These are phyloP conservation scores for Bisporella sp. DNA, from an alignment of 2,329 filamentous ascomycete species.

Conservation along the genomic window DNA sequence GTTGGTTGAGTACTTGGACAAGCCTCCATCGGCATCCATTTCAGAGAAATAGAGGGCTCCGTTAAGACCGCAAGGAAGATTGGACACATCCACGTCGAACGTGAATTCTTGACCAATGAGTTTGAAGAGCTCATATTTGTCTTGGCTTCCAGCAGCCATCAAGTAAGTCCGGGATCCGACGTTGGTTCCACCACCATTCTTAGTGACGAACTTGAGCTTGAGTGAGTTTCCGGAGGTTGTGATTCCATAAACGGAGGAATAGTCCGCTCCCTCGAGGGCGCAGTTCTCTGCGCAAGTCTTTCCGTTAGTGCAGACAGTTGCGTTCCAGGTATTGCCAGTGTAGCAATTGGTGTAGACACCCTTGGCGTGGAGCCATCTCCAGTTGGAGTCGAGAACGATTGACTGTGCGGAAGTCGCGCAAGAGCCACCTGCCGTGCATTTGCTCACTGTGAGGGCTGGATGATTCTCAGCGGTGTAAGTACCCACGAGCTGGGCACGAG, in stretches of 20 bases:
- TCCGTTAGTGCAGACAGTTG: conserved; percentile 36
- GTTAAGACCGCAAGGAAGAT: conserved; percentile 64
- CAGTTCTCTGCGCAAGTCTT: conserved; percentile 41
- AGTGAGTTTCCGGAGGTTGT: conserved; percentile 45
- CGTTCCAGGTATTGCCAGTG: conserved; percentile 36
- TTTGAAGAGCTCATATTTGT: conserved; percentile 59
- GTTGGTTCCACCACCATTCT: conserved; percentile 28
- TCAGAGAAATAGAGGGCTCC: conserved; percentile 61
- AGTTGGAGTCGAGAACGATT: conserved; percentile 49
- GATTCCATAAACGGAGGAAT: conserved; percentile 46
- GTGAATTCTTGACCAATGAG: conserved; percentile 63
- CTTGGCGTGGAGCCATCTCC: conserved; percentile 49
- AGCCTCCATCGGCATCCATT: conserved; percentile 58
- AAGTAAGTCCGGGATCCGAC: conserved; percentile 56
- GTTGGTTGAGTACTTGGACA: conserved; percentile 43
- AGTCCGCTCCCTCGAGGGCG: conserved; percentile 48
- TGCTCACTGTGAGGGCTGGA: conserved; percentile 44
- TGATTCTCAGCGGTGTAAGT: conserved; percentile 41
- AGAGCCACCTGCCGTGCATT: conserved; percentile 37
- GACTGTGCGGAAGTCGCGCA: conserved; percentile 42
- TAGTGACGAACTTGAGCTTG: conserved; percentile 48
- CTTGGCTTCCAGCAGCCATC: conserved; percentile 45
- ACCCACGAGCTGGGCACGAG: conserved; percentile 41
- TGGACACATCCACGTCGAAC: conserved; percentile 66
- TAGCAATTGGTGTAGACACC: conserved; percentile 35